Base-by-base conservation (phyloP, 192 early-diverging fungal species). In the Spinellus fusiger region DNA sequence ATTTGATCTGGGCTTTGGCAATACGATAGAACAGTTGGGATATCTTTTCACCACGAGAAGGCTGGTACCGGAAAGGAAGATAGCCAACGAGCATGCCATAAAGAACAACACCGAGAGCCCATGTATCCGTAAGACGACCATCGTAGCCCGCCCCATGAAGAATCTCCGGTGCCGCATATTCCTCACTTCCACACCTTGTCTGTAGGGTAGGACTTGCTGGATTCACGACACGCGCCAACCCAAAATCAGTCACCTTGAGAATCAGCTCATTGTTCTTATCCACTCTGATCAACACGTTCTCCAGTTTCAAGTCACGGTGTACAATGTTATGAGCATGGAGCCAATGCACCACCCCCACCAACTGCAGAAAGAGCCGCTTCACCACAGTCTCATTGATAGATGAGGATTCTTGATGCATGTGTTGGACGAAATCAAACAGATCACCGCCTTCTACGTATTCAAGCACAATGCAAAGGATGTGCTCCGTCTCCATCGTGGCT, bases 81-180 rank as follows among this genome's bases (percentile, higher is more conserved):
- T 79, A 76, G 3, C 86, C 91, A 3, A 86, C 80, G 15, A 93
- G 57, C 47, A 93, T 64, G 20, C 86, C 81, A 64, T 86, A 93
- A 16, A 93, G 73, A 5, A 93, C 79, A 16, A 87, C 83, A 23
- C 90, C 93, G 1, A 92, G 60, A 5, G 89, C 76, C 93, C 93
- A 95, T 22, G 91, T 73, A 68, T 95, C 93, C 1, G 84, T 84
- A 40, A 78, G 56, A 13, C 82, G 69, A 8, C 85, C 87, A 61
- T 91, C 89, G 49, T 91, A 89, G 0, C 75, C 75, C 25, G 76
- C 69, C 13, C 40, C 51, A 12, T 77, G 68, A 37, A 91, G 74
- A 47, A 91, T 74, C 56, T 91, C 89, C 0, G 89, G 89, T 0
- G 89, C 84, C 0, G 86, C 83, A 73, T 91, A 91, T 60, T 91